A percentile compares a stretch with the other conserved stretches of the same genome.
Evolutionary conservation across 495 filamentous ascomycete genomes (phyloP).

Genomic region (Talaromyces wortmannii): DNA sequence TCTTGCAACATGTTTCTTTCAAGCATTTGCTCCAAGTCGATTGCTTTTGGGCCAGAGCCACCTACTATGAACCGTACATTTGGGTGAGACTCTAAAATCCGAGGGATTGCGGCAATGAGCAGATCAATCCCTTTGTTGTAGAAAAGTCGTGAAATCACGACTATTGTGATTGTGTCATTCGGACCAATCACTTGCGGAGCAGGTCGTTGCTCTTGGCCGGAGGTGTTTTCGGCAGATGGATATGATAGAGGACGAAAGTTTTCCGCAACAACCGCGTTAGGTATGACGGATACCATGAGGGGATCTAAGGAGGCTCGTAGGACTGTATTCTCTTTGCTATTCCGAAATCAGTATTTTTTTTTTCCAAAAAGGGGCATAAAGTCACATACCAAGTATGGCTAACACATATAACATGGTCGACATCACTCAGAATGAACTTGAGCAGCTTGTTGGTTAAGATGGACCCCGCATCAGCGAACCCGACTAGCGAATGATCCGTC

Average conservation of each 20-base stretch:
- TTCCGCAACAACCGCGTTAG: slow-evolving; percentile 93
- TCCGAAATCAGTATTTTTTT: neutral
- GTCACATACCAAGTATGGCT: slow-evolving; percentile 83
- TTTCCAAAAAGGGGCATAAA: neutral
- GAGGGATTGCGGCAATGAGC: slow-evolving; percentile 86
- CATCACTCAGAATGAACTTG: slow-evolving; percentile 93
- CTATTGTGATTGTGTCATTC: slow-evolving; percentile 85
- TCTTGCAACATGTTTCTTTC: slow-evolving; percentile 95
- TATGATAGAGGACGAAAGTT: slow-evolving; percentile 74
- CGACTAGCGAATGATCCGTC: slow-evolving; percentile 96
- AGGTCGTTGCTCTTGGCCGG: slow-evolving; percentile 1
- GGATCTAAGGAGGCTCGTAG: slow-evolving; percentile 91
- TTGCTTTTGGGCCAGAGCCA: slow-evolving; percentile 90
- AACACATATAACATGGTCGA: slow-evolving; percentile 97
- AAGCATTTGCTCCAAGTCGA: slow-evolving; percentile 96
- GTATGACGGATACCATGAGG: slow-evolving; percentile 94
- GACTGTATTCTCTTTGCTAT: slow-evolving; percentile 95
- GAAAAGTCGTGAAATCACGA: slow-evolving; percentile 94
- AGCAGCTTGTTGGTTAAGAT: slow-evolving; percentile 95
- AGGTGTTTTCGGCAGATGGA: slow-evolving; percentile 13
- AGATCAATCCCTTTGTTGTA: slow-evolving; percentile 99
- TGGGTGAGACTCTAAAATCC: slow-evolving; percentile 79
- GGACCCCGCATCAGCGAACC: slow-evolving; percentile 92
- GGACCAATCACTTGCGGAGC: slow-evolving; percentile 57
- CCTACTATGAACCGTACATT: slow-evolving; percentile 97